phyloP scores from a whole-genome alignment of 352 stramenopile genomes.

The Thalassiosira pacifica region DNA sequence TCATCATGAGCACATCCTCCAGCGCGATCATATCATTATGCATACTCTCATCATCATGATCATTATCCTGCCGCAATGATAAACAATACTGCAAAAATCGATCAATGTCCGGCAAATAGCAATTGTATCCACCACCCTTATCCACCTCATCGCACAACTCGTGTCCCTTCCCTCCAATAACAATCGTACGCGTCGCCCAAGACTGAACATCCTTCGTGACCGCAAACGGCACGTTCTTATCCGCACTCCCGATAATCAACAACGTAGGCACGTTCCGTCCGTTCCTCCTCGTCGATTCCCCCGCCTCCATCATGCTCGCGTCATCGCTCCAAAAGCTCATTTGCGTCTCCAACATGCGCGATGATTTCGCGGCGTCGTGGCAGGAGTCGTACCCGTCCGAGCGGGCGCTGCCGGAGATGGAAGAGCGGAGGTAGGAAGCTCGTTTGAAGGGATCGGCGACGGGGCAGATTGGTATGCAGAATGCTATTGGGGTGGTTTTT shows the following conservation, averaged over 20 bases:
- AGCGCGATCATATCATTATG: too few species aligned
- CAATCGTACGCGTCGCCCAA: slow-evolving; percentile 60
- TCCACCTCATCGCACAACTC: slow-evolving; percentile 51
- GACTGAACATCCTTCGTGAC: slow-evolving; percentile 42
- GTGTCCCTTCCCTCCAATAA: slow-evolving; percentile 58
- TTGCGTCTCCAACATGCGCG: slow-evolving; percentile 55
- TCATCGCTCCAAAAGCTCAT: slow-evolving; percentile 45
- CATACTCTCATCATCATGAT: too few species aligned
- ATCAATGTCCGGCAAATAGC: slow-evolving; percentile 40
- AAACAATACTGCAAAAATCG: slow-evolving; percentile 45
- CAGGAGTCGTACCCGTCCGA: slow-evolving; percentile 11
- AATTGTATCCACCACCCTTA: slow-evolving; percentile 28
- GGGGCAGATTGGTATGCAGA: slow-evolving; percentile 61
- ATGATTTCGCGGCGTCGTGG: slow-evolving; percentile 29
- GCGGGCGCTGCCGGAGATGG: slow-evolving; percentile 25
- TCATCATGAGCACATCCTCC: too few species aligned
- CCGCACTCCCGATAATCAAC: slow-evolving; percentile 50
- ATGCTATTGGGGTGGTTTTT: slow-evolving; percentile 21
- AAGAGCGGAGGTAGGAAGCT: slow-evolving; percentile 55
- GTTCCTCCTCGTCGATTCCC: slow-evolving; percentile 28
- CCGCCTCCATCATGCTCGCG: slow-evolving; percentile 35
- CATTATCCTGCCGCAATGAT: too few species aligned
- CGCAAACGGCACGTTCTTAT: slow-evolving; percentile 61
- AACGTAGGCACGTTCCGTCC: slow-evolving; percentile 47
- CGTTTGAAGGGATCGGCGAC: slow-evolving; percentile 51